Conservation (phyloP, 441 rosid species). For the Pelargonium australe region DNA sequence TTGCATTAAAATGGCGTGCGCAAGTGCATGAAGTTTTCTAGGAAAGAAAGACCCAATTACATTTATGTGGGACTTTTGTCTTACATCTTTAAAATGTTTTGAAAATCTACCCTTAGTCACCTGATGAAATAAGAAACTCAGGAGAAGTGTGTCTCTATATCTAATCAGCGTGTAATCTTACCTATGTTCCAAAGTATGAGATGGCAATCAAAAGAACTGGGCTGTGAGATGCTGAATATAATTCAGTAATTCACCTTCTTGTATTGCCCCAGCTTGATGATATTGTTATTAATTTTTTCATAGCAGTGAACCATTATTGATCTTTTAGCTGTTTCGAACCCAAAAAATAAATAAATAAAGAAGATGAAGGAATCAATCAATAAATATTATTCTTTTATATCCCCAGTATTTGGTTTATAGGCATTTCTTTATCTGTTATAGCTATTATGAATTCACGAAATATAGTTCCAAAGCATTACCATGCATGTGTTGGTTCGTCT, state of each 20-base stretch:
- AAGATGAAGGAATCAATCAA: too few species aligned
- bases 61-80: not conserved
- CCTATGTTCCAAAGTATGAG: not conserved
- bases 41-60: too few species aligned
- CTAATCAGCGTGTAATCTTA: not conserved
- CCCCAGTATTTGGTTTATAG: too few species aligned
- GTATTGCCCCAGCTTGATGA: too few species aligned
- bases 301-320: not conserved
- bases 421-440: too few species aligned
- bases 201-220: not conserved
- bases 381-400: too few species aligned
- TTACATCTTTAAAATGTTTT: not conserved
- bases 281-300: not conserved
- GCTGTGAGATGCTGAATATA: not conserved
- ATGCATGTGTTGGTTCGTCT: not conserved
- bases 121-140: not conserved
- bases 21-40: not conserved
- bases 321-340: not conserved
- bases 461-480: too few species aligned
- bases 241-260: too few species aligned
- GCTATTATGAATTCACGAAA: too few species aligned
- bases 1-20: not conserved
- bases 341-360: too few species aligned
- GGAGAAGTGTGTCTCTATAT: not conserved
- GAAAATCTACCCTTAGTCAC: not conserved